phyloP scores from a whole-genome alignment of 257 asterid genomes.

The Cruciata laevipes region DNA sequence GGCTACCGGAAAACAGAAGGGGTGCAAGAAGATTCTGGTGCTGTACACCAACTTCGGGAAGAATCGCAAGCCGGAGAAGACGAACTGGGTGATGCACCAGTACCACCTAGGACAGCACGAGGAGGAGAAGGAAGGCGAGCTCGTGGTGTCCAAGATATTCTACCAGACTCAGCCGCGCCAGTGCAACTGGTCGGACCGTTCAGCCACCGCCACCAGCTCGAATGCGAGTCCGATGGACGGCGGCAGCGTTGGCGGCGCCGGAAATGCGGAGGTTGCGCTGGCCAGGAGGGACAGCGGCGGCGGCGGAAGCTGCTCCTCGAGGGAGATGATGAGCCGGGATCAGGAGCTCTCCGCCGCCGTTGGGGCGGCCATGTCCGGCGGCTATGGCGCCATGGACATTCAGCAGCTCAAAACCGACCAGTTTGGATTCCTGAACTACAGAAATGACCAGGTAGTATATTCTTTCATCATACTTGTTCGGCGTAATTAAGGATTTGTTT shows the following conservation, averaged over 20 bases:
- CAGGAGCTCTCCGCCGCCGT: conserved; percentile 41
- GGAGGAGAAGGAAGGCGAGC: conserved; percentile 92
- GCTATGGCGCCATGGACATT: conserved; percentile 45
- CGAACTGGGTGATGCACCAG: conserved; percentile 99
- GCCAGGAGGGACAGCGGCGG: conserved; percentile 43
- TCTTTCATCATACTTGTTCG: no score
- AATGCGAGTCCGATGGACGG: conserved; percentile 11
- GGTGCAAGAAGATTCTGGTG: conserved; percentile 91
- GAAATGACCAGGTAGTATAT: conserved; percentile 22
- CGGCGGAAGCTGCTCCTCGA: conserved; percentile 45
- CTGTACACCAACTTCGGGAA: conserved; percentile 94
- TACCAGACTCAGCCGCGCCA: conserved; percentile 95
- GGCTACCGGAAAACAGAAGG: conserved; percentile 83
- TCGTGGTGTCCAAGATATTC: conserved; percentile 86
- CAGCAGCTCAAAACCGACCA: conserved; percentile 69
- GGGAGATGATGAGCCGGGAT: conserved; percentile 43
- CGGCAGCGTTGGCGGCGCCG: conserved; percentile 13
- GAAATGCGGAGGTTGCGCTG: conserved; percentile 10
- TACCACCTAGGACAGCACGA: conserved; percentile 88
- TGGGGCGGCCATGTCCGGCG: conserved; percentile 36
- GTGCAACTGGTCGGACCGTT: conserved; percentile 66
- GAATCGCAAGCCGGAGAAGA: conserved; percentile 88
- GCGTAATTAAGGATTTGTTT: no score
- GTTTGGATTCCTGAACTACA: conserved; percentile 58
- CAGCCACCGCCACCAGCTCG: neutral